Base-by-base conservation (phyloP, 1,139 yeast species). In the Yamadazyma oceani region DNA sequence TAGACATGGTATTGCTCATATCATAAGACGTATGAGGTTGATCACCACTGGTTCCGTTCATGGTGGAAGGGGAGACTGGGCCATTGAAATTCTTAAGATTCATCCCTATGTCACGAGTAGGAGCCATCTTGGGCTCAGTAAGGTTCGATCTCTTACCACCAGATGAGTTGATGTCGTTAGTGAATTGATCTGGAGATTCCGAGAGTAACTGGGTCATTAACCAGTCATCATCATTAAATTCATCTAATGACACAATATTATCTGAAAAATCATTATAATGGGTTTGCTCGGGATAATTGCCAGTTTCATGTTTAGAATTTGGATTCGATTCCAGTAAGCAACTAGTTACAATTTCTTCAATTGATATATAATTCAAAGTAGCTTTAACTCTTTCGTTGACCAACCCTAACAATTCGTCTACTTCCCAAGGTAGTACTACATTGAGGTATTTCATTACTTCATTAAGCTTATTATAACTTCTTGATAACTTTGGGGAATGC, bases 321-420 rank as follows among this genome's bases (percentile, higher is more conserved):
- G 30, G 16, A 13, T 36, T 34, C 0, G 55, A 45, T 40, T 76
- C 82, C 53, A 75, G 74, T 9, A 78, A 64, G 47, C 85, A 79
- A 54, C 84, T 75, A 17, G 80, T 79, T 3, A 80, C 78, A 32
- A 80, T 72, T 46, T 81, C 86, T 41, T 75, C 82, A 36, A 78
- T 77, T n/a, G 85, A 78, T 10, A 75, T 66, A 51, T 80, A 81
- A 42, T 65, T 68, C n/a, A 69, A 52, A 2, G 77, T 74, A 19
- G 78, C 71, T 48, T 73, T 75, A 30, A 77, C 79, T 40, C 79
- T 62, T 53, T 81, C 87, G 38, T 79, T 74, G 7, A 78, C 75
- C 34, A 81, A 58, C 23, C 80, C 82, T 34, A 80, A 50, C 23
- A 81, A 54, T 45, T 77, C 77, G 36, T 75, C 77, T 22, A 73